phyloP scores from a whole-genome alignment of 768 basidiomycete genomes.

The Boletus fagicola region DNA sequence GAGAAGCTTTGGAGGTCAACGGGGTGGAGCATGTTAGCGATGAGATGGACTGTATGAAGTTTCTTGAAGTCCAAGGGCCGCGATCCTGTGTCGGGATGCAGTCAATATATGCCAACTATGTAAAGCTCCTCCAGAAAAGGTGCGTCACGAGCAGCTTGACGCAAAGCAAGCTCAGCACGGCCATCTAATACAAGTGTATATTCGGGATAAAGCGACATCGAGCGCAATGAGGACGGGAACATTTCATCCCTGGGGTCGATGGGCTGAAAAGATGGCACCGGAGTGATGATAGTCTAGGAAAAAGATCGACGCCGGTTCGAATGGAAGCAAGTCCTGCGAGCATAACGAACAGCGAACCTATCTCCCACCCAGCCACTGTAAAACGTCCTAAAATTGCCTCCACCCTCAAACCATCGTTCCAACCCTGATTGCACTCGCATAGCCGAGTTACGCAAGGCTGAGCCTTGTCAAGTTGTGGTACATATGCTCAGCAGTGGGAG shows the following conservation, averaged over 20 bases:
- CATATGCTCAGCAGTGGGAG: too few relatives aligned
- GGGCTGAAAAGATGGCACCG: conserved; percentile 12
- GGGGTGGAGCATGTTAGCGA: conserved; percentile 8
- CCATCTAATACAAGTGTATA: conserved; percentile 6
- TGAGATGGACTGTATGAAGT: conserved; percentile 4
- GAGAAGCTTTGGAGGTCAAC: conserved; percentile 8
- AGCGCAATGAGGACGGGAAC: conserved; percentile 17
- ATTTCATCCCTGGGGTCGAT: conserved; percentile 8
- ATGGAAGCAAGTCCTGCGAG: conserved; percentile 16
- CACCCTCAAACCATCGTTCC: too few relatives aligned
- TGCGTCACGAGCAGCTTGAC: conserved; percentile 14
- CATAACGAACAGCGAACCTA: conserved; percentile 20
- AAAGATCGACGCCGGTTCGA: conserved; percentile 8
- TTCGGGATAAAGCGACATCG: conserved; percentile 1
- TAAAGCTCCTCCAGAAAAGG: conserved; percentile 13
- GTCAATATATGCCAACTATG: conserved; percentile 4
- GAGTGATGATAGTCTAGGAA: conserved; percentile 14
- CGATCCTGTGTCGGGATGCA: background rate
- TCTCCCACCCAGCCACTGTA: conserved; percentile 24
- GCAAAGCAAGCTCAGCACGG: conserved; percentile 15
- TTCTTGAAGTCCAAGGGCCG: conserved; percentile 6
- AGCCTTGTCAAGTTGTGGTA: too few relatives aligned
- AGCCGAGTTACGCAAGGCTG: too few relatives aligned
- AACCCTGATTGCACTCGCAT: too few relatives aligned
- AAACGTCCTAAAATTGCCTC: conserved; percentile 5